These are phyloP conservation scores for Wolfiporia cocos DNA, from an alignment of 1,284 basidiomycete genomes.

Conservation along the genomic window DNA sequence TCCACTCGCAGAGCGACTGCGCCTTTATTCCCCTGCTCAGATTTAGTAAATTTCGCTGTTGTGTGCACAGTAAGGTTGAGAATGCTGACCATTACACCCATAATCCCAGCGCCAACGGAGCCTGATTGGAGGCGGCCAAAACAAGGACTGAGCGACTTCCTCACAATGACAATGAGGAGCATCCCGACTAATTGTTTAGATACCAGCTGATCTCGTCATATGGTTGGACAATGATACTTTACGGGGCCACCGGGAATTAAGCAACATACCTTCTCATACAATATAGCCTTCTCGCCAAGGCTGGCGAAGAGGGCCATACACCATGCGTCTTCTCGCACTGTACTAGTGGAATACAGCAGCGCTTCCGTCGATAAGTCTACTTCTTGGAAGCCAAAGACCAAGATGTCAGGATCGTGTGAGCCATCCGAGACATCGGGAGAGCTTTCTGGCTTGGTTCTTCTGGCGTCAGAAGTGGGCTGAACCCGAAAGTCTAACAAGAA, in stretches of 20 bases:
- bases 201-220: slow-evolving; percentile 42
- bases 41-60: not conserved
- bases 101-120: slow-evolving; percentile 58
- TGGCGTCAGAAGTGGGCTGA: no score
- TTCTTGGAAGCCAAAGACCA: slow-evolving; percentile 73
- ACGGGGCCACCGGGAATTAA: no score
- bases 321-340: slow-evolving; percentile 65
- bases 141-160: slow-evolving; percentile 39
- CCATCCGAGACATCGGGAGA: slow-evolving; percentile 20
- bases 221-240: not conserved
- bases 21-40: slow-evolving; percentile 67
- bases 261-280: slow-evolving; percentile 60
- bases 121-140: slow-evolving; percentile 48
- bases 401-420: slow-evolving; percentile 50
- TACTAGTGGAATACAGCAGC: slow-evolving; percentile 57
- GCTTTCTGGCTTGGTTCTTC: no score
- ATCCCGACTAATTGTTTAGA: slow-evolving; percentile 78
- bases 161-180: slow-evolving; percentile 60
- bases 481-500: no score
- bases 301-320: slow-evolving; percentile 53
- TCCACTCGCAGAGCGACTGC: slow-evolving; percentile 55
- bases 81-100: slow-evolving; percentile 61
- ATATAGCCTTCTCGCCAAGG: slow-evolving; percentile 56
- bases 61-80: not conserved
- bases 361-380: slow-evolving; percentile 72